Base-by-base conservation (phyloP, 176 grass and related monocot genomes). In the Aegilops longissima region DNA sequence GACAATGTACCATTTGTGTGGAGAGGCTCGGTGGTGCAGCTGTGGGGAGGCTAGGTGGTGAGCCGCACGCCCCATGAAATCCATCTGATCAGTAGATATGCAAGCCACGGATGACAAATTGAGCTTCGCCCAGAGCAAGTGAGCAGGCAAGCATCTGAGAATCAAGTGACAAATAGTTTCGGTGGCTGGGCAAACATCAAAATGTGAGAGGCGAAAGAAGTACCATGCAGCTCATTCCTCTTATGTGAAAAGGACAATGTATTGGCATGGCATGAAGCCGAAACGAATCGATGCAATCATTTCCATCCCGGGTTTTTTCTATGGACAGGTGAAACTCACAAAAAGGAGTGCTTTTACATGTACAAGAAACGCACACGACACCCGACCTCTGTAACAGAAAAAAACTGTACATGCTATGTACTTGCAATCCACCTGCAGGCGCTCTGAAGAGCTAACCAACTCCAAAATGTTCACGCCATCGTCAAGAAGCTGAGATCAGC, bases 331-430 rank as follows among this genome's bases (percentile, higher is more conserved):
- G 61, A 82, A 82, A 73, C 23, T 77, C 84, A 84, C 81, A 87
- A 81, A 83, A 84, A 83, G 67, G 44, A 88, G 79, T 82, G 78
- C 30, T 90, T 90, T 88, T 90, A 90, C 86, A 90, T 88, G 79
- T 86, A 90, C 86, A 93, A 51, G 70, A 59, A 88, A 88, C 61
- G 38, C 83, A 67, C 76, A 21, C 17, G n/a, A 80, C 44, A 93
- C 70, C 31, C 31, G 35, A 69, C 35, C 56, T 62, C 75, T 86
- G 61, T 80, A 90, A 90, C 14, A 44, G 79, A 83, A 59, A 86
- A 84, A 84, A 83, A 79, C 92, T 93, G 83, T 93, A 93, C 88
- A 91, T 80, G 88, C 77, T 93, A 93, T 90, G 82, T 89, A 92
- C 90, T 83, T 70, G 72, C 61, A 87, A 87, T 49, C 40, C 45